Evolutionary conservation across 2,329 filamentous ascomycete species (phyloP).

Genomic region (Neofusicoccum kwambonambiense): DNA sequence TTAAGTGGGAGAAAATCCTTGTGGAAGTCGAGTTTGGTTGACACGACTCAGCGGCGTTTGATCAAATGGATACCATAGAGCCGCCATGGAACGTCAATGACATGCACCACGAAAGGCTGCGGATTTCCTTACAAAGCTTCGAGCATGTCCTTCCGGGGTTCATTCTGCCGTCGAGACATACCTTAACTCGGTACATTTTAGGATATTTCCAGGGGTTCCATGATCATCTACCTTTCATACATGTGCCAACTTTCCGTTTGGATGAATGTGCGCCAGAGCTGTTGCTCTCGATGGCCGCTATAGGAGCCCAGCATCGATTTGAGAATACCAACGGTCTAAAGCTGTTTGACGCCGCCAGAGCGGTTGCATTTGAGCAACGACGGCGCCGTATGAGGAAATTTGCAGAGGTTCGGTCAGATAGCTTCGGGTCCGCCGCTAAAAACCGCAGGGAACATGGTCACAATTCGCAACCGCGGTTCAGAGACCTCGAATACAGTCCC

Average conservation of each 20-base stretch:
- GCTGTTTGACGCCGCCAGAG: slow-evolving; percentile 31
- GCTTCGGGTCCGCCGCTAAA: background rate
- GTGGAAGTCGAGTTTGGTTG: background rate
- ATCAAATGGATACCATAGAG: slow-evolving; percentile 24
- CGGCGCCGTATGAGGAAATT: slow-evolving; percentile 25
- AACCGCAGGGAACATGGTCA: slow-evolving; percentile 25
- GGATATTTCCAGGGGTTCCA: slow-evolving; percentile 34
- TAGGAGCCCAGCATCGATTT: slow-evolving; percentile 36
- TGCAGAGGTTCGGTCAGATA: slow-evolving; percentile 22
- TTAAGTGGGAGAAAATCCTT: slow-evolving; percentile 19
- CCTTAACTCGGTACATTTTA: slow-evolving; percentile 32
- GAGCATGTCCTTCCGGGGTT: slow-evolving; percentile 26
- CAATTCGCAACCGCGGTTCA: slow-evolving; percentile 21
- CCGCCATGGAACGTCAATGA: slow-evolving; percentile 26
- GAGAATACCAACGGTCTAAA: slow-evolving; percentile 30
- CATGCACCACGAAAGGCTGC: slow-evolving; percentile 27
- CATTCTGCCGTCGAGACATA: slow-evolving; percentile 31
- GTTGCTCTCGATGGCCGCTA: slow-evolving; percentile 33
- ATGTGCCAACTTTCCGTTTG: slow-evolving; percentile 32
- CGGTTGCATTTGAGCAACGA: slow-evolving; percentile 30
- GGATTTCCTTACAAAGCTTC: slow-evolving; percentile 25
- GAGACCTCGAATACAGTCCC: slow-evolving; percentile 16
- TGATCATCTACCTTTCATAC: slow-evolving; percentile 35
- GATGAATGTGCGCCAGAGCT: slow-evolving; percentile 32
- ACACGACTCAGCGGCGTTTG: slow-evolving; percentile 14